phyloP scores from a whole-genome alignment of 108 stramenopile genomes.

The Nitzschia palea region DNA sequence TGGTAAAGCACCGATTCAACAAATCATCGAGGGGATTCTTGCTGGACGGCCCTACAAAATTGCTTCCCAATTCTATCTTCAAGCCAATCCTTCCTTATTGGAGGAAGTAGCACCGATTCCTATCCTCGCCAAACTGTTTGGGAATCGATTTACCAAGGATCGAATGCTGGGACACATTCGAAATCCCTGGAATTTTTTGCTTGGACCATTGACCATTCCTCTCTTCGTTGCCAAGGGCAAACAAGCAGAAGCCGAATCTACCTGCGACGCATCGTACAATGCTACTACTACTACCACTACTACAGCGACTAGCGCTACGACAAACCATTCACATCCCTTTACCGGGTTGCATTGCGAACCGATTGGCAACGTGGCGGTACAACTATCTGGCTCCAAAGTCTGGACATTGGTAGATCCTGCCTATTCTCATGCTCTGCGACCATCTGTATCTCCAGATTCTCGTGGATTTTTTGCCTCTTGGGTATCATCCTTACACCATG shows the following conservation, averaged over 20 bases:
- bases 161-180: slow-evolving; percentile 23
- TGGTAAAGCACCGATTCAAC: slow-evolving; percentile 22
- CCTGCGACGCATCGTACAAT: background rate
- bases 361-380: slow-evolving; percentile 81
- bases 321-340: slow-evolving; percentile 13
- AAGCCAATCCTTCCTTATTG: slow-evolving; percentile 53
- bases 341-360: slow-evolving; percentile 87
- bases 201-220: slow-evolving; percentile 64
- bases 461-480: slow-evolving; percentile 69
- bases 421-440: slow-evolving; percentile 51
- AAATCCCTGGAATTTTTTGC: slow-evolving; percentile 25
- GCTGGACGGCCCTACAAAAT: slow-evolving; percentile 63
- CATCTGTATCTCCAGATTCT: slow-evolving; percentile 67
- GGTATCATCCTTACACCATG: slow-evolving; percentile 14
- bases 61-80: slow-evolving; percentile 68
- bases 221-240: slow-evolving; percentile 58
- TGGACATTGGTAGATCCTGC: slow-evolving; percentile 77
- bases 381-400: slow-evolving; percentile 58
- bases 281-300: slow-evolving; percentile 4
- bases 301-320: background rate
- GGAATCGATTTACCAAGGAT: slow-evolving; percentile 55
- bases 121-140: slow-evolving; percentile 63
- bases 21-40: slow-evolving; percentile 34
- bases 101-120: slow-evolving; percentile 43
- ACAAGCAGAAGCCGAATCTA: background rate